These are phyloP conservation scores for Russula compacta DNA, from an alignment of 768 basidiomycete species.

Conservation along the genomic window DNA sequence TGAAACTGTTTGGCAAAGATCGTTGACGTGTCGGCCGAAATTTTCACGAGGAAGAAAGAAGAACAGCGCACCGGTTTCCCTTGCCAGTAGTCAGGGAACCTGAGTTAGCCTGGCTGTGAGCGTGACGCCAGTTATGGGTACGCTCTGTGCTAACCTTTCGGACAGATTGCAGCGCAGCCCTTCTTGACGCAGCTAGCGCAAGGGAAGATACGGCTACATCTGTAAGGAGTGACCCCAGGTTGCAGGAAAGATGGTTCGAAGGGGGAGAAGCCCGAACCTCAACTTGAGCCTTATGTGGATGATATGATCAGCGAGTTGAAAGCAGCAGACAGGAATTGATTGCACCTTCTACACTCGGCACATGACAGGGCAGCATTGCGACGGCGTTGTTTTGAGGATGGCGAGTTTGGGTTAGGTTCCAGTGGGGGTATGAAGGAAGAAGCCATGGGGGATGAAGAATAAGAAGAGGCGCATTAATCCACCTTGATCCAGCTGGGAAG, in stretches of 20 bases:
- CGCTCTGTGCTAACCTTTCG: constrained; percentile 37
- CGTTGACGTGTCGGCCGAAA: constrained; percentile 13
- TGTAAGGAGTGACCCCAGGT: constrained; percentile 21
- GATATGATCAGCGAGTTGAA: constrained; percentile 14
- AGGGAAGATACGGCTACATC: constrained; percentile 58
- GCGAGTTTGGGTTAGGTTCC: constrained; percentile 8
- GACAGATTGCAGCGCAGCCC: constrained; percentile 51
- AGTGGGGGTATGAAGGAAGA: constrained; percentile 15
- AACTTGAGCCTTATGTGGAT: constrained; percentile 46
- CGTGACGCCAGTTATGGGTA: background rate
- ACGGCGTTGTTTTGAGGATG: constrained; percentile 24
- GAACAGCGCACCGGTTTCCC: constrained; percentile 47
- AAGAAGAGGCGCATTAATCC: constrained; percentile 15
- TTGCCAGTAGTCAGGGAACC: constrained; percentile 66
- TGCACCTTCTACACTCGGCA: constrained; percentile 60
- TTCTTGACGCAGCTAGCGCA: constrained; percentile 36
- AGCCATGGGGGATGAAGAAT: constrained; percentile 19
- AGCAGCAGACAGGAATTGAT: constrained; percentile 7
- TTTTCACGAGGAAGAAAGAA: constrained; percentile 1
- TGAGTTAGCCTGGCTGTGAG: constrained; percentile 22
- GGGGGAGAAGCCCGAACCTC: constrained; percentile 36
- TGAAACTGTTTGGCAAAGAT: constrained; percentile 37
- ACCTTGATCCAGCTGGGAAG: constrained; percentile 14
- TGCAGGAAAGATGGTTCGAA: constrained; percentile 1
- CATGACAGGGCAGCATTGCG: constrained; percentile 47